Percentiles rank a stretch among this genome's conserved stretches.
These are phyloP conservation scores for Trichoderma cornu-damae DNA, from an alignment of 2,329 filamentous ascomycete species.

Conservation along the genomic window DNA sequence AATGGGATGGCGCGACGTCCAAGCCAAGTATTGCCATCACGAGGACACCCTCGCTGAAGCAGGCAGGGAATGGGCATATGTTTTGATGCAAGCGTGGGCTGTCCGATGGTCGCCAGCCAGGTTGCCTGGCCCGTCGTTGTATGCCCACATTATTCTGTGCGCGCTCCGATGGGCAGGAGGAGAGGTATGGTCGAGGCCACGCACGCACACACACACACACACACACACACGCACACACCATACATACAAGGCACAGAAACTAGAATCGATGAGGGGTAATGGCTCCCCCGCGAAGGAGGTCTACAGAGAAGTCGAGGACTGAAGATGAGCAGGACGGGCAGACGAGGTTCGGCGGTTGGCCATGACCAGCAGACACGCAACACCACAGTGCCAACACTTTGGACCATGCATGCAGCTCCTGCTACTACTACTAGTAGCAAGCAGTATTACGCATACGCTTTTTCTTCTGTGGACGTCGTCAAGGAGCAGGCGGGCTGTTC, in stretches of 20 bases:
- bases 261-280: background rate
- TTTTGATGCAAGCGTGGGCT: background rate
- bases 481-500: background rate
- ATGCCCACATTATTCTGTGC: background rate
- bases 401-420: background rate
- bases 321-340: background rate
- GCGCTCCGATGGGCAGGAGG: background rate
- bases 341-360: background rate
- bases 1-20: background rate
- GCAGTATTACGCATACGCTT: too few species aligned
- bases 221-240: too few species aligned
- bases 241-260: background rate
- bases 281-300: background rate
- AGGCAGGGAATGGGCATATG: background rate
- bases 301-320: background rate
- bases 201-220: too few species aligned
- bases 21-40: background rate
- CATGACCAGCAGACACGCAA: background rate
- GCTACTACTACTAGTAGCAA: too few species aligned
- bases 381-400: too few species aligned
- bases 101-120: background rate
- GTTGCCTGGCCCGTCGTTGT: background rate
- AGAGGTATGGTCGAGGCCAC: background rate
- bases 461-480: background rate
- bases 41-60: background rate